Percentiles rank a stretch among this genome's conserved stretches.
phyloP scores from a whole-genome alignment of 441 rosid species.

The Manihot esculenta region DNA sequence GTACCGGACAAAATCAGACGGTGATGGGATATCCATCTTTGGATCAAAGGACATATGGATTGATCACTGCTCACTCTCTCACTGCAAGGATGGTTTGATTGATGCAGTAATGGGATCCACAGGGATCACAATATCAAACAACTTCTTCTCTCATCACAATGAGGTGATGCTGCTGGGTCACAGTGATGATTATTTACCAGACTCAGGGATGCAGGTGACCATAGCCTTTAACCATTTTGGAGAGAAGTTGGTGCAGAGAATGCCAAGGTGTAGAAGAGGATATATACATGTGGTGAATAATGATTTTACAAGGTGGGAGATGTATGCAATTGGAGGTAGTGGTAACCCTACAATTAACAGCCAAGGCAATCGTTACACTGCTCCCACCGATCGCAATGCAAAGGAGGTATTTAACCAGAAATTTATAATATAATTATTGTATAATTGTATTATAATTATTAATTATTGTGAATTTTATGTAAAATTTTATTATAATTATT shows the following conservation, averaged over 20 bases:
- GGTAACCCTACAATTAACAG: conserved; percentile 90
- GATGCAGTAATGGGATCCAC: conserved; percentile 92
- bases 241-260: conserved; percentile 68
- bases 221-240: conserved; percentile 94
- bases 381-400: conserved; percentile 69
- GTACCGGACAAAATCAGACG: conserved; percentile 70
- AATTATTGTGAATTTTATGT: no score
- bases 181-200: conserved; percentile 74
- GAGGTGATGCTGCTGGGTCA: conserved; percentile 94
- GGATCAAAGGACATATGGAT: conserved; percentile 88
- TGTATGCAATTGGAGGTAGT: conserved; percentile 96
- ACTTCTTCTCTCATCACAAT: conserved; percentile 82
- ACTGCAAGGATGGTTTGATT: conserved; percentile 79
- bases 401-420: no score
- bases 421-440: no score
- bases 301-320: conserved; percentile 88
- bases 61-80: conserved; percentile 83
- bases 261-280: conserved; percentile 88
- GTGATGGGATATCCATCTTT: conserved; percentile 84
- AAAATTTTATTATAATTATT: no score
- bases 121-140: conserved; percentile 83
- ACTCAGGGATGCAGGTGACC: conserved; percentile 87
- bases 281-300: conserved; percentile 91
- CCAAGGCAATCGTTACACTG: conserved; percentile 86
- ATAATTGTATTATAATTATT: no score